These are phyloP conservation scores for Teunomyces stri DNA, from an alignment of 805 yeast genomes.

Conservation along the genomic window DNA sequence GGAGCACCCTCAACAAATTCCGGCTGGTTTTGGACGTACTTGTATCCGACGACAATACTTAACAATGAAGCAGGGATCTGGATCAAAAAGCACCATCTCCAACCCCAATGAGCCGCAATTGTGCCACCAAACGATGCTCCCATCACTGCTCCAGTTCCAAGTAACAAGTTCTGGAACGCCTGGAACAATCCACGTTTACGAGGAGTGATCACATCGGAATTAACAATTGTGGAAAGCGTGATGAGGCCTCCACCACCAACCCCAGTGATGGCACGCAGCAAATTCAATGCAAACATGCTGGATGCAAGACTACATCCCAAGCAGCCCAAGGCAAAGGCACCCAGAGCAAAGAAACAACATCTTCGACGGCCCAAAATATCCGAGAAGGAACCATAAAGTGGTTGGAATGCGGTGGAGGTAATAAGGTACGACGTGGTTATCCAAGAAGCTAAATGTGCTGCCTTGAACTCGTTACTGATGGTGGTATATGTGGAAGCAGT, in stretches of 20 bases:
- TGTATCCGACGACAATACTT: conserved; percentile 34
- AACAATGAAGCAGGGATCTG: conserved; percentile 52
- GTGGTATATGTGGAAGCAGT: conserved; percentile 49
- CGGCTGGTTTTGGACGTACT: conserved; percentile 26
- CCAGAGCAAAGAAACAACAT: conserved; percentile 34
- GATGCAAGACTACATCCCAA: conserved; percentile 32
- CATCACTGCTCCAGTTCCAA: conserved; percentile 50
- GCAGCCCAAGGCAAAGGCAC: conserved; percentile 33
- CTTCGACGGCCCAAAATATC: conserved; percentile 37
- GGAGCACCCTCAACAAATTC: conserved; percentile 13
- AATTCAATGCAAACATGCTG: conserved; percentile 24
- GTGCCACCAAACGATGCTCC: conserved; percentile 69
- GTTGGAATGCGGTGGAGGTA: conserved; percentile 42
- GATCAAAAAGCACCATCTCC: conserved; percentile 61
- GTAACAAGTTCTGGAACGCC: conserved; percentile 36
- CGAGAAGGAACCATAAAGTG: conserved; percentile 39
- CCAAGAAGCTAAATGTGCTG: conserved; percentile 38
- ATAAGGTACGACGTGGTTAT: conserved; percentile 41
- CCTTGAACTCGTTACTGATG: conserved; percentile 41
- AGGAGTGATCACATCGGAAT: conserved; percentile 36
- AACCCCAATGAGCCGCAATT: conserved; percentile 51
- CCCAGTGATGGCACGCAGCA: conserved; percentile 38
- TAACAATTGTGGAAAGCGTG: conserved; percentile 36
- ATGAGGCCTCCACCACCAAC: conserved; percentile 43
- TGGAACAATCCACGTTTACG: conserved; percentile 39